Percentiles rank a stretch among this genome's conserved stretches.
Conservation (phyloP, 2,329 filamentous ascomycete genomes). For the Periconia macrospinosa region DNA sequence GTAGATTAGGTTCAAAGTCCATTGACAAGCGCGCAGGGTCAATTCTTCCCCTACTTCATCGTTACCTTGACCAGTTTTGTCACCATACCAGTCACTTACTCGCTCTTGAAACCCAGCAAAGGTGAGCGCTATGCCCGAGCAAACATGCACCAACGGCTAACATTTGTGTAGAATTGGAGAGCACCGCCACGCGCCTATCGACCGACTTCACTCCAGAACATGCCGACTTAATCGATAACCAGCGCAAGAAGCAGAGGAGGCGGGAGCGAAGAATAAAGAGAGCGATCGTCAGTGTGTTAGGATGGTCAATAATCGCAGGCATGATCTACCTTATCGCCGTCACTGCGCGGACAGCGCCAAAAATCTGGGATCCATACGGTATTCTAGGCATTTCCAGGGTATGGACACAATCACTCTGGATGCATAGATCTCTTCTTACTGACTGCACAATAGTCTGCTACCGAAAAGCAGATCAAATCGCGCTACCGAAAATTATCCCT, state of each 20-base stretch:
- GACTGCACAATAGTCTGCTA: slow-evolving; percentile 63
- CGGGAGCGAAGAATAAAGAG: slow-evolving; percentile 88
- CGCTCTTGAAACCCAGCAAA: slow-evolving; percentile 77
- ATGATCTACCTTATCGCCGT: slow-evolving; percentile 91
- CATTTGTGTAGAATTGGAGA: slow-evolving; percentile 64
- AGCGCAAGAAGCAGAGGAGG: slow-evolving; percentile 85
- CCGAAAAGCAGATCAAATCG: slow-evolving; percentile 88
- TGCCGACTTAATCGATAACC: slow-evolving; percentile 78
- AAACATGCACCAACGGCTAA: slow-evolving; percentile 54
- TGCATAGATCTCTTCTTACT: slow-evolving; percentile 12
- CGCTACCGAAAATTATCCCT: slow-evolving; percentile 86
- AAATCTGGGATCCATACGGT: slow-evolving; percentile 96
- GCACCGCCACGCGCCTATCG: slow-evolving; percentile 79
- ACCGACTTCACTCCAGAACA: slow-evolving; percentile 80
- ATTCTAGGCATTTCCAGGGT: slow-evolving; percentile 86
- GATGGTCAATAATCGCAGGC: slow-evolving; percentile 81
- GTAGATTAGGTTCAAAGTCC: neutral
- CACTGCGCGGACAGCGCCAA: slow-evolving; percentile 69
- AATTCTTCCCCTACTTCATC: slow-evolving; percentile 99
- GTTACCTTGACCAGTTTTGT: slow-evolving; percentile 85
- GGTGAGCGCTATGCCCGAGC: slow-evolving; percentile 58
- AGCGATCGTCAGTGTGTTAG: slow-evolving; percentile 71
- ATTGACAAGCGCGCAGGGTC: slow-evolving; percentile 60
- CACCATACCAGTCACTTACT: slow-evolving; percentile 88
- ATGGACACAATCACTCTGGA: slow-evolving; percentile 31